phyloP scores from a whole-genome alignment of 768 basidiomycete genomes.

The Lentinula edodes region DNA sequence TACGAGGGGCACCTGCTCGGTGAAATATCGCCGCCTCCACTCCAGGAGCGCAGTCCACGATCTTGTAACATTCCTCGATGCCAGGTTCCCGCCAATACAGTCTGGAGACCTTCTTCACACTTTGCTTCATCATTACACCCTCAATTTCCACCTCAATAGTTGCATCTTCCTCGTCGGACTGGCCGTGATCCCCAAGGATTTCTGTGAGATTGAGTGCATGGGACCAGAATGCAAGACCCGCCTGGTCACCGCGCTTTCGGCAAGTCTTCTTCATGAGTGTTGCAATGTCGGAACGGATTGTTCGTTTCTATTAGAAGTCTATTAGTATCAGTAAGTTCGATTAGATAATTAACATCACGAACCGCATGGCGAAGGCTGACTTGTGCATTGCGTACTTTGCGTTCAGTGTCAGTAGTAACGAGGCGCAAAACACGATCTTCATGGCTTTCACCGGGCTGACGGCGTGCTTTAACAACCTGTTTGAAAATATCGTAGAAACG shows the following conservation, averaged over 20 bases:
- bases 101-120: neutral
- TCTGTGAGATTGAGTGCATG: neutral
- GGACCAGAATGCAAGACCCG: neutral
- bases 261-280: neutral
- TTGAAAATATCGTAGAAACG: neutral
- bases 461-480: neutral
- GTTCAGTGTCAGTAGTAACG: too few relatives aligned
- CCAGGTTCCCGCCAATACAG: neutral
- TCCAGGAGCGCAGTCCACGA: neutral
- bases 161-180: constrained; percentile 6
- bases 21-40: neutral
- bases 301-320: neutral
- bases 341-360: neutral
- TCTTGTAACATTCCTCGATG: neutral
- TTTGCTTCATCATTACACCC: neutral
- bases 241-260: neutral
- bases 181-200: neutral
- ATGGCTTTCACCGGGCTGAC: neutral
- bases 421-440: neutral
- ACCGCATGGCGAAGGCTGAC: neutral
- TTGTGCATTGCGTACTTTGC: neutral
- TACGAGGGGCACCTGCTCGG: neutral
- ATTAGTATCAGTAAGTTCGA: neutral
- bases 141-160: neutral
- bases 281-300: neutral